A percentile compares a stretch with the other conserved stretches of the same genome.
These are phyloP conservation scores for Colletotrichum scovillei DNA, from an alignment of 2,329 filamentous ascomycete species.

Conservation along the genomic window DNA sequence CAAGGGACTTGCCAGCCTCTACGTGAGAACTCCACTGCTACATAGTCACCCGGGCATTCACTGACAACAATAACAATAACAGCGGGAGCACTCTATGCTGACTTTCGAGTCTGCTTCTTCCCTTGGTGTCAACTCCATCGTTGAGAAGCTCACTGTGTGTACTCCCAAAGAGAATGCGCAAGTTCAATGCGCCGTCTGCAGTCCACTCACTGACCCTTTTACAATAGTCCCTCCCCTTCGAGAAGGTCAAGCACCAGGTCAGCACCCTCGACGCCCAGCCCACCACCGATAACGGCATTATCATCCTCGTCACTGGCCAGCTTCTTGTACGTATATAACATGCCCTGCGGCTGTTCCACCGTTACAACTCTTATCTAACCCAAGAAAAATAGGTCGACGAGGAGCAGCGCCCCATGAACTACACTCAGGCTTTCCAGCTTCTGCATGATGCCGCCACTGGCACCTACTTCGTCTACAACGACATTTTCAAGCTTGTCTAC, in stretches of 20 bases:
- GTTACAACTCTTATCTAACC: constrained; percentile 5
- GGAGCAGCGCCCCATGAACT: constrained; percentile 88
- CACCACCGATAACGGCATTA: constrained; percentile 74
- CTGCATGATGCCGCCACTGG: constrained; percentile 68
- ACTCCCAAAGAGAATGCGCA: not conserved
- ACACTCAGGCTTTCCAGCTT: constrained; percentile 90
- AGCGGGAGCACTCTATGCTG: constrained; percentile 90
- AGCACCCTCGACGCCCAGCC: constrained; percentile 87
- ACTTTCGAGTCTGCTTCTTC: constrained; percentile 84
- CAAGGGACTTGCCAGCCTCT: constrained; percentile 74
- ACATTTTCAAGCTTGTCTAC: constrained; percentile 93
- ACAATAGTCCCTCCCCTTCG: constrained; percentile 73
- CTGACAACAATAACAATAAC: not conserved
- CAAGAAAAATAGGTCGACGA: constrained; percentile 77
- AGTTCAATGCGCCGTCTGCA: not conserved
- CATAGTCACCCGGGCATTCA: not conserved
- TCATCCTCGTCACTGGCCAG: constrained; percentile 89
- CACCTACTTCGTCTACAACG: constrained; percentile 91
- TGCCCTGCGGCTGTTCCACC: not conserved
- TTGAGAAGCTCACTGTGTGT: constrained; percentile 84
- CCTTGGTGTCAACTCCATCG: constrained; percentile 73
- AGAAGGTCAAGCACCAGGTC: constrained; percentile 83
- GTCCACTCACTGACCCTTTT: constrained; percentile 10
- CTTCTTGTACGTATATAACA: constrained; percentile 72
- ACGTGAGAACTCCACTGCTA: constrained; percentile 70